Base-by-base conservation (phyloP, 1,139 yeast genomes). In the Protomyces inundatus region DNA sequence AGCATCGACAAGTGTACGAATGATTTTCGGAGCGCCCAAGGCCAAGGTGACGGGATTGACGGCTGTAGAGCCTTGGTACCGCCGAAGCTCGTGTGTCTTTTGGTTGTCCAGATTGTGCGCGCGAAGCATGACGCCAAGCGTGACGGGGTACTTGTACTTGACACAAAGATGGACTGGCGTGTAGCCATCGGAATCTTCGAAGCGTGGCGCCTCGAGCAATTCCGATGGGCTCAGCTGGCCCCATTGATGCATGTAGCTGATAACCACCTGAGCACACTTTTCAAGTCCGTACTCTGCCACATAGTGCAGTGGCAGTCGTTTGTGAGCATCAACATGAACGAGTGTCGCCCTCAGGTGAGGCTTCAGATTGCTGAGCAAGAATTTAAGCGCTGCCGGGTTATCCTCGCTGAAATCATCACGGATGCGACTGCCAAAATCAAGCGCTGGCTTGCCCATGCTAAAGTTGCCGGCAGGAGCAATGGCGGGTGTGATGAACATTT, bases 121-220 rank as follows among this genome's bases (percentile, higher is more conserved):
- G 6, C 77, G 72, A 23, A 89, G 75, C 62, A 91, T 76, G 6
- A 82, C 83, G 61, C 81, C 80, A 0, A 90, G 82, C 0, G 97
- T 90, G 66, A 79, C 79, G 0, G 96, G 95, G 72, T 93, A 97
- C 54, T 84, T 83, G 5, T 96, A 96, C 60, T 87, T 79, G 23
- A 91, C 86, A 0, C 97, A 85, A 66, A 91, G 78, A 71, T 90
- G 96, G 55, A 91, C 75, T 0, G 98, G 98, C 0, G 96, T 85
- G 65, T 86, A 77, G 4, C 82, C 81, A 70, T 93, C 98, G 53
- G 87, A 84, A 72, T 93, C 98, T 14, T 88, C 89, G 96, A 97
- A 91, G 1, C 76, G 76, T 3, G 80, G 73, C 69, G 83, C 82
- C 65, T 81, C 77, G 76, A 83, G 78, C 50, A 81, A 77, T 1